Evolutionary conservation across 345 rosid genomes (phyloP), one percentile per base, ranked within the genome.

Genomic region (Fremontodendron californicum): DNA sequence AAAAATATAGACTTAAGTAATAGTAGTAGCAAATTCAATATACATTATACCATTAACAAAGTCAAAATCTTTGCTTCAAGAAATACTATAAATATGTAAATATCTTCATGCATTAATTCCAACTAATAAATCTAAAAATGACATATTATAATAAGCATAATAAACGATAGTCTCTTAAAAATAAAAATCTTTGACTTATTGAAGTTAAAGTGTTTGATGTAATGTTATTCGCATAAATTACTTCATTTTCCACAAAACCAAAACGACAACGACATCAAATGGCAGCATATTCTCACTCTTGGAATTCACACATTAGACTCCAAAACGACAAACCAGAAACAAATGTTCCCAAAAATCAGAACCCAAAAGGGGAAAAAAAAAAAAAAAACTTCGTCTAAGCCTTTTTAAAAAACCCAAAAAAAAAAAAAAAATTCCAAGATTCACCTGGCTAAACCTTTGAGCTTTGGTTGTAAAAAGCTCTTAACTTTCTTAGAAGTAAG

Each of bases 381-480:
- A 73, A 80, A 46, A 52, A 39, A 33, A 23, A 69, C 57, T 43
- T 6, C 12, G 33, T 12, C 4, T 43, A 23, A 23, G 37, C 40
- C 33, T 45, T 25, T 0, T n/a, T n/a, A n/a, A n/a, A n/a, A 27
- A 25, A 18, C 27, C 11, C n/a, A 46, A 6, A 78, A 68, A 77
- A 61, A 25, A 37, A 33, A 21, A 74, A 68, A 31, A 0, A 74
- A 80, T 5, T 61, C 61, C 51, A 33, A 29, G 67, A 52, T 3
- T 46, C 83, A 90, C 96, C 96, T 86, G 77, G 96, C 93, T 69
- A 91, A 81, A 63, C 93, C 85, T 79, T 90, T 82, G 51, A 91
- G 86, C 76, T 91, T 88, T 2, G 96, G 96, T 84, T 88, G 89
- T 82, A 91, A 83, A 62, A 91, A 91, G 86, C 96, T 90, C 89